Evolutionary conservation across 768 basidiomycete species (phyloP).

Genomic region (Kwoniella bestiolae): DNA sequence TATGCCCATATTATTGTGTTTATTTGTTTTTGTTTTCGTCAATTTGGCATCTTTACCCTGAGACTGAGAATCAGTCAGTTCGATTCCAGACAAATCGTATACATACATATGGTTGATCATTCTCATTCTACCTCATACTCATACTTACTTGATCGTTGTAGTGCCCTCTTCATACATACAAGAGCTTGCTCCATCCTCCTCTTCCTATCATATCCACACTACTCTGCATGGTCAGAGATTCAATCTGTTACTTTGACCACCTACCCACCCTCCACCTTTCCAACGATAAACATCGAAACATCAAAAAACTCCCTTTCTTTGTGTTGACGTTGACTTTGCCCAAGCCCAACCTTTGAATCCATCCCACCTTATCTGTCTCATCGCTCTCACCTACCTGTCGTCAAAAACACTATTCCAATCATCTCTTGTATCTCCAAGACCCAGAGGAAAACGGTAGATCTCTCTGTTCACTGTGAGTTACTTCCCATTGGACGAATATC

Average conservation of each 20-base stretch:
- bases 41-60: constrained; percentile 5
- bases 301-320: constrained; percentile 9
- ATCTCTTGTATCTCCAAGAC: too few relatives aligned
- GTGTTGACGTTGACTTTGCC: background rate
- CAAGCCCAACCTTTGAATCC: background rate
- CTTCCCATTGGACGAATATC: background rate
- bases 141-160: too few relatives aligned
- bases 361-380: background rate
- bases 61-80: too few relatives aligned
- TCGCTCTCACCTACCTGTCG: too few relatives aligned
- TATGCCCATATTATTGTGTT: background rate
- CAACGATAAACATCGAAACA: background rate
- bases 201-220: too few relatives aligned
- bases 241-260: too few relatives aligned
- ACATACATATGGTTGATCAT: background rate
- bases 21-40: constrained; percentile 11
- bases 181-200: background rate
- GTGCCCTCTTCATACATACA: background rate
- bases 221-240: too few relatives aligned
- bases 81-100: background rate
- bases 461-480: too few relatives aligned
- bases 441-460: too few relatives aligned
- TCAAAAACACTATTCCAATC: too few relatives aligned
- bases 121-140: background rate
- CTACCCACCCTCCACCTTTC: background rate